Conservation (phyloP, 371 early-diverging fungal genomes). For the Mucor saturninus region DNA sequence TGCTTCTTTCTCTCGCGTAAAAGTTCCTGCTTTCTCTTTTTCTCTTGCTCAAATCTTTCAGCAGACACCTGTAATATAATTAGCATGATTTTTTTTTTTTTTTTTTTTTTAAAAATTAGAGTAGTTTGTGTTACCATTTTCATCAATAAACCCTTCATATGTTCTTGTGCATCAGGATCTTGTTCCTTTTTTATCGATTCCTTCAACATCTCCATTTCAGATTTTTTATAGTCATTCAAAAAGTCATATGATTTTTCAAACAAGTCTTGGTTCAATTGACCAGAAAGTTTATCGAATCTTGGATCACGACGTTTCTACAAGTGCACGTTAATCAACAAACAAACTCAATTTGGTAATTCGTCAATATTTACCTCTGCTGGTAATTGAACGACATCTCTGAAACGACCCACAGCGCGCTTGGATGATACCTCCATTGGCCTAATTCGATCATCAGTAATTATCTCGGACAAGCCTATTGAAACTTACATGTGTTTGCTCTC, state of each 20-base stretch:
- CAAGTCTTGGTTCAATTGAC: conserved; percentile 83
- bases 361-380: conserved; percentile 46
- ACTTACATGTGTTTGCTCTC: conserved; percentile 52
- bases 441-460: background rate
- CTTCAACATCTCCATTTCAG: conserved; percentile 72
- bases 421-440: conserved; percentile 84
- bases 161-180: conserved; percentile 57
- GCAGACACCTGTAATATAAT: conserved; percentile 44
- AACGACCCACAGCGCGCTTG: conserved; percentile 80
- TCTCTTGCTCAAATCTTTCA: conserved; percentile 45
- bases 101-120: conserved; percentile 5
- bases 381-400: conserved; percentile 75
- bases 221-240: conserved; percentile 72
- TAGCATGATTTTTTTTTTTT: background rate
- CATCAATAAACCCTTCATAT: conserved; percentile 49
- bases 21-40: conserved; percentile 69
- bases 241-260: conserved; percentile 88
- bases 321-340: background rate
- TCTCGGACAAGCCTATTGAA: background rate
- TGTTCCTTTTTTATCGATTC: conserved; percentile 67
- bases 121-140: conserved; percentile 59
- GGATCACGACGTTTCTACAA: conserved; percentile 81
- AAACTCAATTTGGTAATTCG: background rate
- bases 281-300: conserved; percentile 84
- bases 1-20: conserved; percentile 78